A percentile compares a stretch with the other conserved stretches of the same genome.
phyloP scores from a whole-genome alignment of 202 grass and related monocot species.

The Musa balbisiana region DNA sequence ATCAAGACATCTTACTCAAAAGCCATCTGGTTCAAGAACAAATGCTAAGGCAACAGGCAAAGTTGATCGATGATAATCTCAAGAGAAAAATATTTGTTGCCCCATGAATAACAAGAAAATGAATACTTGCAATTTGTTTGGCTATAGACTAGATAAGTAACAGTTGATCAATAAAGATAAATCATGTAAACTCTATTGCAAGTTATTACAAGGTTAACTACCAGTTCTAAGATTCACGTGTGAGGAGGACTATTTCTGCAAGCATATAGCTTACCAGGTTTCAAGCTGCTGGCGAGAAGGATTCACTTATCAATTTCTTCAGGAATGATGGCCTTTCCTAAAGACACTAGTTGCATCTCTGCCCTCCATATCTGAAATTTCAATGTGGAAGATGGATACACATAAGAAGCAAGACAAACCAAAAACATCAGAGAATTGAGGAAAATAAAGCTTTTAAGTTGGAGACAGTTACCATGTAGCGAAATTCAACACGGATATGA shows the following conservation, averaged over 20 bases:
- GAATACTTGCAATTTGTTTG: no score
- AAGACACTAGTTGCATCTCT: slow-evolving; percentile 73
- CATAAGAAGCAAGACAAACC: background rate
- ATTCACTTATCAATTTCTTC: slow-evolving; percentile 59
- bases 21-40: no score
- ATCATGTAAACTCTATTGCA: no score
- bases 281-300: background rate
- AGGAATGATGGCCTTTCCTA: slow-evolving; percentile 45
- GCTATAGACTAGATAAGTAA: no score
- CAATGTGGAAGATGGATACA: background rate
- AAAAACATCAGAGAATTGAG: background rate
- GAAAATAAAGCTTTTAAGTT: background rate
- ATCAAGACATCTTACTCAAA: no score
- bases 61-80: no score
- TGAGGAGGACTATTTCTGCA: background rate
- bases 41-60: no score
- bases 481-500: slow-evolving; percentile 83
- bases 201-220: no score
- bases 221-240: background rate
- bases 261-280: background rate
- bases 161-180: no score
- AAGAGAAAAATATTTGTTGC: no score
- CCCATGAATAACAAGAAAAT: no score
- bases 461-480: slow-evolving; percentile 46
- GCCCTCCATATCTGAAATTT: slow-evolving; percentile 77